These are phyloP conservation scores for Kodamaea hsintzibuensis DNA, from an alignment of 805 yeast genomes.

Conservation along the genomic window DNA sequence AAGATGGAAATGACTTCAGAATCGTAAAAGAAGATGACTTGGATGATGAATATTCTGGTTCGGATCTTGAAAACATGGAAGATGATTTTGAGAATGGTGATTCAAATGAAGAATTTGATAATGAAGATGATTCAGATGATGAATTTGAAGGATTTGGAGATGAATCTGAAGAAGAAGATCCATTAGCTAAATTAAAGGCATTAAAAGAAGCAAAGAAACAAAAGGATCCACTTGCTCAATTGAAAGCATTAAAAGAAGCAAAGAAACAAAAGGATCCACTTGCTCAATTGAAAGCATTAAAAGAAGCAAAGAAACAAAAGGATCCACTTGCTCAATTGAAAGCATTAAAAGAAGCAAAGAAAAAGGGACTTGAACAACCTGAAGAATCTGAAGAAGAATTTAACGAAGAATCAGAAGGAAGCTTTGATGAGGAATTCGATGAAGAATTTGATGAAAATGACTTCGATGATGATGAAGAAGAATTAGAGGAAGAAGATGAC, in stretches of 20 bases:
- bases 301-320: conserved; percentile 13
- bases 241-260: conserved; percentile 21
- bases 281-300: conserved; percentile 21
- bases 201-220: conserved; percentile 13
- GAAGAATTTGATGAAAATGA: conserved; percentile 27
- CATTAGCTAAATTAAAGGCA: conserved; percentile 27
- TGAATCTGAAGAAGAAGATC: conserved; percentile 20
- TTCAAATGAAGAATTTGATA: conserved; percentile 6
- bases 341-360: conserved; percentile 19
- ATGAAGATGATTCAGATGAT: conserved; percentile 10
- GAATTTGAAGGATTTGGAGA: conserved; percentile 7
- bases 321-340: conserved; percentile 30
- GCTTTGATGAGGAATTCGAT: conserved; percentile 15
- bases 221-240: conserved; percentile 27
- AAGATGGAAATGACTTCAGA: conserved; percentile 1
- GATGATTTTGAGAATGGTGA: conserved; percentile 13
- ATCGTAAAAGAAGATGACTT: conserved; percentile 18
- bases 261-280: conserved; percentile 21
- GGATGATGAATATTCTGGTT: conserved; percentile 20
- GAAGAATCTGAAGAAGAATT: conserved; percentile 16
- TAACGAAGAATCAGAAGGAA: conserved; percentile 11
- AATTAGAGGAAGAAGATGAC: conserved; percentile 17
- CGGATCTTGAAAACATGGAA: conserved; percentile 25
- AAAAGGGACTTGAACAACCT: not conserved
- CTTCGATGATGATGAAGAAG: conserved; percentile 14